Base-by-base conservation (phyloP, 805 yeast genomes). In the Pichia californica region DNA sequence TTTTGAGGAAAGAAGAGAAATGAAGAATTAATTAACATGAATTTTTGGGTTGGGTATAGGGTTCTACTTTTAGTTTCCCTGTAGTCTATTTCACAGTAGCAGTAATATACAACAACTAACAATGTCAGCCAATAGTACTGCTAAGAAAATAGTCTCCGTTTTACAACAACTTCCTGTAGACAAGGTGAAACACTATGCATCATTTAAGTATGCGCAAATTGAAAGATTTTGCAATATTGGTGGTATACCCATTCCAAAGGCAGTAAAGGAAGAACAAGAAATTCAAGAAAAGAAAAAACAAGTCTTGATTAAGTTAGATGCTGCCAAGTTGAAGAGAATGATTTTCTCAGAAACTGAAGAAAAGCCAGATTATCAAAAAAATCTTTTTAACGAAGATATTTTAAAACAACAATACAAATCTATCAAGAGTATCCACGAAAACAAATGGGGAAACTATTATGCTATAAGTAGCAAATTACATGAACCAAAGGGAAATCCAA, bases 401-500 rank as follows among this genome's bases (percentile, higher is more conserved):
- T 51, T 76, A 8, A 58, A 62, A 13, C 74, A 72, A 44, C 91
- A 83, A 59, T 74, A 74, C 48, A 65, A 67, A 41, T 73, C 89
- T 4, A 60, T 83, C 42, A 68, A 79, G 37, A 76, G 73, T 50
- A 61, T 83, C 45, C 71, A 72, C 45, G 73, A 71, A 44, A 81
- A 80, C 57, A 79, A 80, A 55, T 80, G 80, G 68, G 71, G 69
- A 53, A 73, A 74, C 46, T 77, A 77, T 55, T 85, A 84, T 58
- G 68, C 73, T 48, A 72, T 79, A 29, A 80, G 80, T 44, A 83
- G 78, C 35, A 83, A 83, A 57, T 63, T 88, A 51, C 63, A 77
- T 54, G 70, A 63, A 52, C 97, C 97, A n/a, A 80, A 81, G 55
- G 96, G 96, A 2, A 85, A 87, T 62, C 88, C 95, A 3, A 62